A percentile compares a stretch with the other conserved stretches of the same genome.
These are phyloP conservation scores for Aspergillus nidulans DNA, from an alignment of 495 filamentous ascomycete species.

Conservation along the genomic window DNA sequence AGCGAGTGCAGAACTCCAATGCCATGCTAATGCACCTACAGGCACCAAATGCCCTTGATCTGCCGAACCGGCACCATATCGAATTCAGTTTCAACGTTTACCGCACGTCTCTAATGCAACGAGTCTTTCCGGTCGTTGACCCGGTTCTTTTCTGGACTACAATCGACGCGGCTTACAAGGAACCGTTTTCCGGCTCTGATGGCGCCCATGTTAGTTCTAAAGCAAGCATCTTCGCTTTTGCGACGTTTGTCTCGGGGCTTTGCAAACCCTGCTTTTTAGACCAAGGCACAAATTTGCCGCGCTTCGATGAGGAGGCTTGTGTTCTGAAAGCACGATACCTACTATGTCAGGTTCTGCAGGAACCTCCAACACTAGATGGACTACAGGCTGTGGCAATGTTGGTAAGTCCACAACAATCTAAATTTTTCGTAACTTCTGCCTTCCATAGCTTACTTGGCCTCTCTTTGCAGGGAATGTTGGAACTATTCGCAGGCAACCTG, in stretches of 20 bases:
- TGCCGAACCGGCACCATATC: slow-evolving; percentile 23
- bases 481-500: slow-evolving; percentile 43
- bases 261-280: slow-evolving; percentile 16
- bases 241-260: slow-evolving; percentile 31
- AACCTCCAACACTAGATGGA: slow-evolving; percentile 32
- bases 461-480: slow-evolving; percentile 33
- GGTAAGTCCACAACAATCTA: too few relatives aligned
- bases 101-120: slow-evolving; percentile 27
- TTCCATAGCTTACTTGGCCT: background rate
- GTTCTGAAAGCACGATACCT: slow-evolving; percentile 35
- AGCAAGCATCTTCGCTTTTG: slow-evolving; percentile 45
- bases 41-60: slow-evolving; percentile 21
- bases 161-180: slow-evolving; percentile 37
- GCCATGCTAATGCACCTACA: slow-evolving; percentile 23
- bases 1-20: slow-evolving; percentile 24
- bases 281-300: background rate
- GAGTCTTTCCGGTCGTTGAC: slow-evolving; percentile 43
- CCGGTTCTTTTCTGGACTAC: slow-evolving; percentile 36
- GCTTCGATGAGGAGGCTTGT: slow-evolving; percentile 34
- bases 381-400: slow-evolving; percentile 43
- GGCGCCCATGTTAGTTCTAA: slow-evolving; percentile 25
- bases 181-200: slow-evolving; percentile 7
- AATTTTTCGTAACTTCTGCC: background rate
- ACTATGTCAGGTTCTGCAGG: slow-evolving; percentile 39
- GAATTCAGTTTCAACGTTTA: slow-evolving; percentile 25